Conservation (phyloP, 495 filamentous ascomycete genomes). For the Friedmanniomyces endolithicus region DNA sequence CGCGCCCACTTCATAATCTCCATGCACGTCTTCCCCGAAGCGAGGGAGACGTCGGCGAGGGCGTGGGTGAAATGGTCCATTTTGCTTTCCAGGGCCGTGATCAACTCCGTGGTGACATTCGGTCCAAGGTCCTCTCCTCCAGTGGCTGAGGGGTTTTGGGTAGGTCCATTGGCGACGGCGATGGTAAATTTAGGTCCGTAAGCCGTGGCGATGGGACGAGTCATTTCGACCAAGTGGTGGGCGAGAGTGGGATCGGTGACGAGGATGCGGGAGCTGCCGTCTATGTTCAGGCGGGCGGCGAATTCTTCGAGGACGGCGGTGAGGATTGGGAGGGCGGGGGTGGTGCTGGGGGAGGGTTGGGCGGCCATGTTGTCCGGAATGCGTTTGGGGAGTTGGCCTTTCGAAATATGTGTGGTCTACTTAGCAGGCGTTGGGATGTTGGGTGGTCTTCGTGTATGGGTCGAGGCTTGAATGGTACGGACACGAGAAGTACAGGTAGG, state of each 20-base stretch:
- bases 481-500: too few relatives aligned
- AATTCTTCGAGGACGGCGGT: conserved; percentile 5
- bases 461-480: neutral
- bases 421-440: neutral
- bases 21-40: conserved; percentile 9
- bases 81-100: neutral
- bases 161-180: neutral
- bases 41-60: conserved; percentile 5
- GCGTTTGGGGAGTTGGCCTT: too few relatives aligned
- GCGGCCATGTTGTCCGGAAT: neutral
- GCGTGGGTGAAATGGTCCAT: conserved; percentile 19
- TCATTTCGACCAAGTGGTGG: neutral
- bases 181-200: conserved; percentile 15
- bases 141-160: neutral
- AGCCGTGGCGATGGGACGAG: neutral
- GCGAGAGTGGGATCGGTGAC: conserved; percentile 9
- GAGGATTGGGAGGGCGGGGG: conserved; percentile 1
- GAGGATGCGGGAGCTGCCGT: conserved; percentile 13
- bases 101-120: neutral
- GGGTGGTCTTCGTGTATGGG: neutral
- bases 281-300: conserved; percentile 4
- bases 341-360: neutral
- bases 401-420: too few relatives aligned
- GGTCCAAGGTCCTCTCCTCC: neutral
- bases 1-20: conserved; percentile 12